Percentiles rank a stretch among this genome's conserved stretches.
Evolutionary conservation across 805 yeast species (phyloP).

Genomic region (Myxozyma geophila): DNA sequence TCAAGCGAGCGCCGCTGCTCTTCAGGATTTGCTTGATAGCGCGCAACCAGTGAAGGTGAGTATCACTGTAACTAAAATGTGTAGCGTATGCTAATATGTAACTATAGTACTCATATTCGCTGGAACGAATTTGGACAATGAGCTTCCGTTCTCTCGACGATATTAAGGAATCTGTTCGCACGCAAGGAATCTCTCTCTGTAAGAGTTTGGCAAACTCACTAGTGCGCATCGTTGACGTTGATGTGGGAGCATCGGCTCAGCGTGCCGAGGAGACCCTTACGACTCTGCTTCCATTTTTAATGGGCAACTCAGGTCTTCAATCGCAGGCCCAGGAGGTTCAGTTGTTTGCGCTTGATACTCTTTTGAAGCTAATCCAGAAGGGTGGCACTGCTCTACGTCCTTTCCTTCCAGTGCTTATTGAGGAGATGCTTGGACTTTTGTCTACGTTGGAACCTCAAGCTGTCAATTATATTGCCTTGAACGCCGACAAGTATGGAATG

Average conservation of each 20-base stretch:
- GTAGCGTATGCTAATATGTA: not conserved
- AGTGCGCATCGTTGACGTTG: constrained; percentile 59
- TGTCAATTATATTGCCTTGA: constrained; percentile 79
- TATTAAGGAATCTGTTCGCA: constrained; percentile 88
- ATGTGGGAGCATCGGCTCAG: constrained; percentile 49
- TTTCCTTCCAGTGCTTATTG: constrained; percentile 69
- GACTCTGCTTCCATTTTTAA: constrained; percentile 73
- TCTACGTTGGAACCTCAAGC: constrained; percentile 92
- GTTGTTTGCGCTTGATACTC: constrained; percentile 69
- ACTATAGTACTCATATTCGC: constrained; percentile 44
- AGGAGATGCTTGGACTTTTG: constrained; percentile 70
- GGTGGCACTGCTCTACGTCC: constrained; percentile 63
- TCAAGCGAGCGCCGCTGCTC: constrained; percentile 58
- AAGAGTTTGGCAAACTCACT: constrained; percentile 66
- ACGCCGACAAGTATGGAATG: constrained; percentile 85
- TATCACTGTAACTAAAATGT: constrained; percentile 3
- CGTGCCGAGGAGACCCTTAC: constrained; percentile 56
- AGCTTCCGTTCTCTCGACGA: constrained; percentile 91
- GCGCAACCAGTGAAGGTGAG: constrained; percentile 56
- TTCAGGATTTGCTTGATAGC: constrained; percentile 64
- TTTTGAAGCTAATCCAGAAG: constrained; percentile 70
- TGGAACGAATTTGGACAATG: constrained; percentile 82
- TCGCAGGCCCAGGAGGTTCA: constrained; percentile 87
- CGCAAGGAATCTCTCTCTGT: constrained; percentile 74
- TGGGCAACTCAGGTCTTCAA: constrained; percentile 77